These are phyloP conservation scores for Penicillium freii DNA, from an alignment of 2,329 filamentous ascomycete species.

Conservation along the genomic window DNA sequence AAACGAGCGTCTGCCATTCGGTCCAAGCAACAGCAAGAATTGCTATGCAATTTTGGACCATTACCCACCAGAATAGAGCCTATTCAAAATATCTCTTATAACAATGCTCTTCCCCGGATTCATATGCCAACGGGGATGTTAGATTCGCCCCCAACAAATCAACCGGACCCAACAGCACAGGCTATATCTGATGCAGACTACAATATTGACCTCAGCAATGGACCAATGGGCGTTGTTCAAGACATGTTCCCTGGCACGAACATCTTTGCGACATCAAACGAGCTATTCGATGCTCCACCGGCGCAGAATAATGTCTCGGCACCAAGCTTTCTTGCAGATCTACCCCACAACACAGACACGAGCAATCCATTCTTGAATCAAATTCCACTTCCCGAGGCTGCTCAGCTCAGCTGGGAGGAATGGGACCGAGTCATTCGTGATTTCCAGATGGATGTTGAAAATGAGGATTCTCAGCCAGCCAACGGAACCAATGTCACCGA, in stretches of 20 bases:
- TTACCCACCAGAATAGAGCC: constrained; percentile 6
- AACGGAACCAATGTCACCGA: constrained; percentile 27
- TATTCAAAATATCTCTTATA: constrained; percentile 8
- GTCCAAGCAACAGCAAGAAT: constrained; percentile 46
- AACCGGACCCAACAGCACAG: neutral
- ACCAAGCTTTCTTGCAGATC: constrained; percentile 8
- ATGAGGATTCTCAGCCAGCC: constrained; percentile 18
- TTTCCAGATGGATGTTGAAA: constrained; percentile 38
- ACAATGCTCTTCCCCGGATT: constrained; percentile 22
- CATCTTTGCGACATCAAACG: constrained; percentile 20
- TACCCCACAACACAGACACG: constrained; percentile 13
- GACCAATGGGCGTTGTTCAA: constrained; percentile 24
- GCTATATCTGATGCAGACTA: constrained; percentile 6
- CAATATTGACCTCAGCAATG: constrained; percentile 29
- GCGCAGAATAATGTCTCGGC: constrained; percentile 10
- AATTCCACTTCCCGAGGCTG: constrained; percentile 16
- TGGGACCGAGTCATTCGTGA: constrained; percentile 42
- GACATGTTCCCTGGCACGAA: constrained; percentile 33
- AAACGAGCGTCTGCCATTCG: constrained; percentile 56
- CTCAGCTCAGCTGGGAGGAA: constrained; percentile 33
- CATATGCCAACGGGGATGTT: constrained; percentile 14
- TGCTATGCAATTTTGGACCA: constrained; percentile 22
- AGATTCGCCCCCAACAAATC: constrained; percentile 3
- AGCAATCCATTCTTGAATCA: constrained; percentile 17
- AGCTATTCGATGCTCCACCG: constrained; percentile 11